Conservation (phyloP, 1,284 basidiomycete species). For the Irpex lacteus region DNA sequence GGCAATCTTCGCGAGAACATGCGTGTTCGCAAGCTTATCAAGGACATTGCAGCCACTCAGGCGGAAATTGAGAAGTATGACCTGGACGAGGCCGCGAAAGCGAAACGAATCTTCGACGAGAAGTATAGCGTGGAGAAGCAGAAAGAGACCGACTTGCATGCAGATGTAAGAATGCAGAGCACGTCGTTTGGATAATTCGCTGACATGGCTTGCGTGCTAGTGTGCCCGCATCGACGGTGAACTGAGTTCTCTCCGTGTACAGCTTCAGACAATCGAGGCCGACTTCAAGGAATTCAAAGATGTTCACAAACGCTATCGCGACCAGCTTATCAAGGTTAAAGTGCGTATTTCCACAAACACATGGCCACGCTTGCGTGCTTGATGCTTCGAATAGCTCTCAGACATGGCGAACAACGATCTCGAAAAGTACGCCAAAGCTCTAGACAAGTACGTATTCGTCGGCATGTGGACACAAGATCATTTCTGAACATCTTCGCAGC, state of each 20-base stretch:
- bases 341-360: slow-evolving; percentile 35
- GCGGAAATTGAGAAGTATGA: slow-evolving; percentile 74
- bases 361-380: neutral
- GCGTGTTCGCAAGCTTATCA: slow-evolving; percentile 68
- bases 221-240: slow-evolving; percentile 82
- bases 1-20: slow-evolving; percentile 87
- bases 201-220: slow-evolving; percentile 36
- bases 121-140: slow-evolving; percentile 75
- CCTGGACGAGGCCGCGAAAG: slow-evolving; percentile 79
- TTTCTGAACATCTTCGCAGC: slow-evolving; percentile 36
- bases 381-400: slow-evolving; percentile 60
- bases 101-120: slow-evolving; percentile 80
- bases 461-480: neutral
- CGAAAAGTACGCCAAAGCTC: slow-evolving; percentile 95
- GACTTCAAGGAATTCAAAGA: slow-evolving; percentile 90
- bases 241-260: slow-evolving; percentile 71
- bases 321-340: slow-evolving; percentile 94
- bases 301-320: slow-evolving; percentile 82
- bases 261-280: slow-evolving; percentile 63
- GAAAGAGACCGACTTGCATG: slow-evolving; percentile 69
- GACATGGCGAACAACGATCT: slow-evolving; percentile 94
- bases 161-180: slow-evolving; percentile 49
- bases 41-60: slow-evolving; percentile 68
- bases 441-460: slow-evolving; percentile 76
- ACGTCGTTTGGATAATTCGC: slow-evolving; percentile 2